phyloP scores from a whole-genome alignment of 352 stramenopile species.

The Phytophthora sp. region DNA sequence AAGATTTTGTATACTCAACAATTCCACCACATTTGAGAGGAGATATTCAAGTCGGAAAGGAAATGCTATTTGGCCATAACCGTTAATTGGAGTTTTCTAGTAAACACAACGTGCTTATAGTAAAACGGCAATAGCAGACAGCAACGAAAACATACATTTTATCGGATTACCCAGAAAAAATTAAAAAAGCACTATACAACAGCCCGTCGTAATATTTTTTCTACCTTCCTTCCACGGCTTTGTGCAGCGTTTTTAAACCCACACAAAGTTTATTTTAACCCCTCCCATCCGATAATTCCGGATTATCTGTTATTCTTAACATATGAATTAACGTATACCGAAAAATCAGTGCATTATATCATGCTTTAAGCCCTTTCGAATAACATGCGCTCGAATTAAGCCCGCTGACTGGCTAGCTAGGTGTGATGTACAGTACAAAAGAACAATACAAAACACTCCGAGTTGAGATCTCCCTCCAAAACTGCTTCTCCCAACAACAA shows the following conservation, averaged over 20 bases:
- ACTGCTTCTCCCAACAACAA: not conserved
- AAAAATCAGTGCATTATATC: constrained; percentile 2
- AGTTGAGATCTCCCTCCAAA: not conserved
- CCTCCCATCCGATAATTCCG: not conserved
- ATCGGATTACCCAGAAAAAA: too few species aligned
- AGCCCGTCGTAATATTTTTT: too few species aligned
- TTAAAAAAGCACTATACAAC: too few species aligned
- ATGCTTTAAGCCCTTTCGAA: constrained; percentile 7
- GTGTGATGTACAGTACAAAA: not conserved
- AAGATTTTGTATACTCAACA: not conserved
- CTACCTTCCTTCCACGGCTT: too few species aligned
- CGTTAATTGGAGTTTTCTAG: too few species aligned
- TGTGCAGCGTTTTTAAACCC: too few species aligned
- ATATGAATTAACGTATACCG: constrained; percentile 7
- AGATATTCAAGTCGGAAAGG: not conserved
- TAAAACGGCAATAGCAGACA: too few species aligned
- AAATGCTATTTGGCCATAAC: not conserved
- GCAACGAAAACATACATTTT: too few species aligned
- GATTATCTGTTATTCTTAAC: not conserved
- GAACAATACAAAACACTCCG: not conserved
- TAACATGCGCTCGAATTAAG: not conserved
- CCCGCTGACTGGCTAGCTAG: not conserved
- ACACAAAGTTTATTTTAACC: not conserved
- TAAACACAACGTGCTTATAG: too few species aligned
- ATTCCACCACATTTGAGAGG: not conserved